These are phyloP conservation scores for Trametes sp. DNA, from an alignment of 1,284 basidiomycete genomes.

Conservation along the genomic window DNA sequence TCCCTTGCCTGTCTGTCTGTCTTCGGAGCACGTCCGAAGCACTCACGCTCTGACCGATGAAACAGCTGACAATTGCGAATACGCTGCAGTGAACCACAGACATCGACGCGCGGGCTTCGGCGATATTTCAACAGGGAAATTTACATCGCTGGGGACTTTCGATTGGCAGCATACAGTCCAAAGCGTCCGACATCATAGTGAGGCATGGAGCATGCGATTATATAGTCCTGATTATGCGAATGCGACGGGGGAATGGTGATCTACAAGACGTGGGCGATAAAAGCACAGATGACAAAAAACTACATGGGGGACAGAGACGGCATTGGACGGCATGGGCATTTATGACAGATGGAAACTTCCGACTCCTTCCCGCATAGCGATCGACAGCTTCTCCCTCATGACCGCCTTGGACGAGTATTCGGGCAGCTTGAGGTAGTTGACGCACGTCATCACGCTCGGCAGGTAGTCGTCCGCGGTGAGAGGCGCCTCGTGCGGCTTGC, in stretches of 20 bases:
- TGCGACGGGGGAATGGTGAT: constrained; percentile 18
- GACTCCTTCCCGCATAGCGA: constrained; percentile 90
- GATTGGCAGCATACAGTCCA: too few species aligned
- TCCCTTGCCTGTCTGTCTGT: too few species aligned
- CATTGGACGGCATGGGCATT: constrained; percentile 35
- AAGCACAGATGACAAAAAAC: constrained; percentile 32
- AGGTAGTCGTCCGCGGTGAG: constrained; percentile 93
- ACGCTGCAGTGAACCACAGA: too few species aligned
- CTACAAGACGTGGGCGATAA: constrained; percentile 33
- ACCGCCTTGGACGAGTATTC: constrained; percentile 89
- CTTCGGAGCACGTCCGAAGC: too few species aligned
- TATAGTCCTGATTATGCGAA: constrained; percentile 23
- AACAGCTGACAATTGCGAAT: too few species aligned
- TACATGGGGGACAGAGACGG: constrained; percentile 20
- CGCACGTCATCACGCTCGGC: constrained; percentile 99
- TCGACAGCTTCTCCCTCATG: constrained; percentile 80
- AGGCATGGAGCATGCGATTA: constrained; percentile 16
- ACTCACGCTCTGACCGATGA: too few species aligned
- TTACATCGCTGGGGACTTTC: too few species aligned
- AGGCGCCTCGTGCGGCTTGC: constrained; percentile 94
- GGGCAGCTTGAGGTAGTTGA: constrained; percentile 95
- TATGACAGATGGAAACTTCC: constrained; percentile 96
- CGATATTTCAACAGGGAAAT: too few species aligned
- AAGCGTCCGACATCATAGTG: not conserved
- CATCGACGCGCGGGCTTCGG: too few species aligned